phyloP scores from a whole-genome alignment of 805 yeast species.

The Candida piceae region DNA sequence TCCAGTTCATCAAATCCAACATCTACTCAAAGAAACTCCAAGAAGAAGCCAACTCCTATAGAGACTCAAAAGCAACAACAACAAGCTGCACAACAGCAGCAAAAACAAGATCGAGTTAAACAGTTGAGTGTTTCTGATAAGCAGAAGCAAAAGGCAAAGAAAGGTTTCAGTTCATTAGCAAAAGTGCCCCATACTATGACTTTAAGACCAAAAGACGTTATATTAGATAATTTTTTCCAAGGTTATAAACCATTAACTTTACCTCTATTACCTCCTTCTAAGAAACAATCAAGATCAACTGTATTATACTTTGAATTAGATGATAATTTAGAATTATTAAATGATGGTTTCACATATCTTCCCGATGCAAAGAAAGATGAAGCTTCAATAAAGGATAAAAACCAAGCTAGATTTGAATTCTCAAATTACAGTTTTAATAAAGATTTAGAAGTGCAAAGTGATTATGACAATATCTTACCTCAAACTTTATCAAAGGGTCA shows the following conservation, averaged over 20 bases:
- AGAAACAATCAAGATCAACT: constrained; percentile 17
- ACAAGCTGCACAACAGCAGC: constrained; percentile 4
- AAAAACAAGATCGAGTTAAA: no score
- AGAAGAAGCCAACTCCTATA: constrained; percentile 13
- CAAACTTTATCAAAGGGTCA: background rate
- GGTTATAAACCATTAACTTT: constrained; percentile 33
- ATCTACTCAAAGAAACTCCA: constrained; percentile 5
- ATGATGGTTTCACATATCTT: constrained; percentile 13
- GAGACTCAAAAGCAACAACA: constrained; percentile 4
- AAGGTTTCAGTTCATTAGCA: constrained; percentile 31
- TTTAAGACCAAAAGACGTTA: constrained; percentile 29
- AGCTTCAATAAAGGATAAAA: constrained; percentile 12
- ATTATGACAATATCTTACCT: constrained; percentile 7
- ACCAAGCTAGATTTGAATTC: constrained; percentile 16
- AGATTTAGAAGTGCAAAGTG: constrained; percentile 16
- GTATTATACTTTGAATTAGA: constrained; percentile 31
- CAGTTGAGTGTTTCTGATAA: no score
- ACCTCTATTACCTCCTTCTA: constrained; percentile 27
- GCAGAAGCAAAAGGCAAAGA: constrained; percentile 15
- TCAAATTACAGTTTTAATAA: constrained; percentile 23
- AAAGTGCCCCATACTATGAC: constrained; percentile 31
- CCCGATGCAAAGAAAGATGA: constrained; percentile 1
- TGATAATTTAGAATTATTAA: constrained; percentile 25
- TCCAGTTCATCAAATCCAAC: constrained; percentile 21
- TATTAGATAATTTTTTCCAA: constrained; percentile 31